phyloP scores from a whole-genome alignment of 2,329 filamentous ascomycete species.

The Verticillium nubilum region DNA sequence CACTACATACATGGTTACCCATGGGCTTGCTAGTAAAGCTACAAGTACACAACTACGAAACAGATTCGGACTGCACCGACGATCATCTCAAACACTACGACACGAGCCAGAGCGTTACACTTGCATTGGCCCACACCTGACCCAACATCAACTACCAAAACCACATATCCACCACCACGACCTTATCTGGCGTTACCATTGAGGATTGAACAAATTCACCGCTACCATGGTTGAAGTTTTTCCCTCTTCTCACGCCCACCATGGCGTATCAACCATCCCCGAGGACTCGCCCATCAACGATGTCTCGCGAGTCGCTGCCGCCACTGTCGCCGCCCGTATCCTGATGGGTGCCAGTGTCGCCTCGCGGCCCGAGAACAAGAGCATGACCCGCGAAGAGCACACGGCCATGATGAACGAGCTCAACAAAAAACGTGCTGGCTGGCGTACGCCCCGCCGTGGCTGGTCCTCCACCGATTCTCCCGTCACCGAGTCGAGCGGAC shows the following conservation, averaged over 20 bases:
- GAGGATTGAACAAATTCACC: not conserved
- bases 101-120: not conserved
- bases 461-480: conserved; percentile 41
- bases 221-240: conserved; percentile 27
- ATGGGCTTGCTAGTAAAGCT: not conserved
- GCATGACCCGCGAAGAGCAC: conserved; percentile 36
- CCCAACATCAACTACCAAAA: not conserved
- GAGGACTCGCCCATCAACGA: conserved; percentile 10
- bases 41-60: not conserved
- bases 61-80: not conserved
- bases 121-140: not conserved
- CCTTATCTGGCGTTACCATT: not conserved
- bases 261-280: conserved; percentile 8
- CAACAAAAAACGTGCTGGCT: conserved; percentile 26
- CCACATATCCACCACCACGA: not conserved
- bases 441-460: conserved; percentile 36
- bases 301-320: conserved; percentile 10
- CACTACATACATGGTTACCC: not conserved
- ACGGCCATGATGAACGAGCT: conserved; percentile 30
- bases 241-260: conserved; percentile 13
- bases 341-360: conserved; percentile 13
- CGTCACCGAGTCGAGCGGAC: conserved; percentile 11
- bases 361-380: conserved; percentile 11
- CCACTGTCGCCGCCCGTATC: conserved; percentile 10
- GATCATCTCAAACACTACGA: not conserved